Evolutionary conservation across 495 filamentous ascomycete genomes (phyloP).

Genomic region (Oidiodendron maius): DNA sequence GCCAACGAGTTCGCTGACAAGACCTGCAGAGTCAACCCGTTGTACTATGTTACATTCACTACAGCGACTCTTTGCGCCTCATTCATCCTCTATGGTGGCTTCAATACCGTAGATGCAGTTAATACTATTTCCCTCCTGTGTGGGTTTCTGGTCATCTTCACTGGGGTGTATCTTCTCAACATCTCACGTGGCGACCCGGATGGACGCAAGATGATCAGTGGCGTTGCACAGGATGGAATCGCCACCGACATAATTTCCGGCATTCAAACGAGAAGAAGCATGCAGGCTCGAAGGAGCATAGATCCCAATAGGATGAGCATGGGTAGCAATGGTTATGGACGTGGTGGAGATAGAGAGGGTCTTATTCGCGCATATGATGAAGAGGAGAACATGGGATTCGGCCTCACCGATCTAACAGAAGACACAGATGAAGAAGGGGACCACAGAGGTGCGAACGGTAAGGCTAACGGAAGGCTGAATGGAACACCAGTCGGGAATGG

Average conservation of each 20-base stretch:
- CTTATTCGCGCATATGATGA: conserved; percentile 83
- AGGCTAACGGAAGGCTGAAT: conserved; percentile 10
- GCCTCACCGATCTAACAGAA: conserved; percentile 63
- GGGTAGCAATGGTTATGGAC: conserved; percentile 54
- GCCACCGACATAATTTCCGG: conserved; percentile 90
- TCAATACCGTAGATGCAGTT: conserved; percentile 91
- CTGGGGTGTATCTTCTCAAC: conserved; percentile 94
- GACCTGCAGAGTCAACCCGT: conserved; percentile 77
- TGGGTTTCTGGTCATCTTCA: conserved; percentile 95
- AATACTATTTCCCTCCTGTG: conserved; percentile 90
- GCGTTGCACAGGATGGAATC: conserved; percentile 63
- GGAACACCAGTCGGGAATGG: conserved; percentile 2
- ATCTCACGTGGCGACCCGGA: conserved; percentile 87
- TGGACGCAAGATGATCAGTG: conserved; percentile 62
- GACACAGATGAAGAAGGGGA: conserved; percentile 54
- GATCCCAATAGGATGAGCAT: conserved; percentile 42
- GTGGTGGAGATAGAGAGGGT: conserved; percentile 64
- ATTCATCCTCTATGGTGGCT: conserved; percentile 95
- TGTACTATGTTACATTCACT: conserved; percentile 99
- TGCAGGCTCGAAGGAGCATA: conserved; percentile 72
- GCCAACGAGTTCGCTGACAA: not conserved
- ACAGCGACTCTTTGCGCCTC: conserved; percentile 91
- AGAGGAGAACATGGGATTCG: conserved; percentile 48
- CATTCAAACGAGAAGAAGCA: conserved; percentile 80
- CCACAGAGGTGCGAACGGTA: conserved; percentile 14